Percentiles rank a stretch among this genome's conserved stretches.
These are phyloP conservation scores for Phaeosphaeria sp. DNA, from an alignment of 2,329 filamentous ascomycete species.

Conservation along the genomic window DNA sequence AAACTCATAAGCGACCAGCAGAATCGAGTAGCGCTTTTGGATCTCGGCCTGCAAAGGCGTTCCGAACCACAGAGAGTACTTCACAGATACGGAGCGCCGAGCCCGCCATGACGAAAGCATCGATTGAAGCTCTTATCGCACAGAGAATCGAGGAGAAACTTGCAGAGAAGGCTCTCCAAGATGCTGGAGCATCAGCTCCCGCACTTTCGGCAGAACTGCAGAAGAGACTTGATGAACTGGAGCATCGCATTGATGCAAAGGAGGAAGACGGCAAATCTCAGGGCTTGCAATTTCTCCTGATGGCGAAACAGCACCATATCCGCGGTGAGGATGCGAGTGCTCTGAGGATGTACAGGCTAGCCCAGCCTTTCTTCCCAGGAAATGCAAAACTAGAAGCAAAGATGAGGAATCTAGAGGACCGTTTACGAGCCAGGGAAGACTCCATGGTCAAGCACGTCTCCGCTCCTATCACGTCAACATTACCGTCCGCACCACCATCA, in stretches of 20 bases:
- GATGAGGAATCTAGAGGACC: conserved; percentile 61
- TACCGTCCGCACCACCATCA: conserved; percentile 26
- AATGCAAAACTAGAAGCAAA: conserved; percentile 75
- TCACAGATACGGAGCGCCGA: conserved; percentile 34
- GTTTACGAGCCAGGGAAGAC: conserved; percentile 52
- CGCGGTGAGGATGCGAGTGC: conserved; percentile 79
- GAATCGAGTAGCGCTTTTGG: conserved; percentile 46
- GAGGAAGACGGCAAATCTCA: conserved; percentile 78
- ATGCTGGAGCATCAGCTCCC: conserved; percentile 55
- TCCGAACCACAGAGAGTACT: conserved; percentile 45
- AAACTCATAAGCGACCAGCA: conserved; percentile 54
- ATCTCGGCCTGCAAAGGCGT: conserved; percentile 50
- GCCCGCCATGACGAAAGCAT: conserved; percentile 61
- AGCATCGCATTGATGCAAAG: conserved; percentile 77
- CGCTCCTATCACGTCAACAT: conserved; percentile 18
- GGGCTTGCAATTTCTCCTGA: conserved; percentile 83
- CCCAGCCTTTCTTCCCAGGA: conserved; percentile 82
- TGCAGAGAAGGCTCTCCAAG: conserved; percentile 71
- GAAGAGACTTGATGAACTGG: conserved; percentile 79
- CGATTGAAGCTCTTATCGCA: conserved; percentile 90
- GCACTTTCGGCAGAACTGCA: conserved; percentile 78
- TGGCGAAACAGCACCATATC: conserved; percentile 89
- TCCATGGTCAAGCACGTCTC: conserved; percentile 26
- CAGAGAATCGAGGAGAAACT: conserved; percentile 90
- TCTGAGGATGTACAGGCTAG: conserved; percentile 84